These are phyloP conservation scores for Chenopodium quinoa DNA, from an alignment of 148 eudicot species.

Conservation along the genomic window DNA sequence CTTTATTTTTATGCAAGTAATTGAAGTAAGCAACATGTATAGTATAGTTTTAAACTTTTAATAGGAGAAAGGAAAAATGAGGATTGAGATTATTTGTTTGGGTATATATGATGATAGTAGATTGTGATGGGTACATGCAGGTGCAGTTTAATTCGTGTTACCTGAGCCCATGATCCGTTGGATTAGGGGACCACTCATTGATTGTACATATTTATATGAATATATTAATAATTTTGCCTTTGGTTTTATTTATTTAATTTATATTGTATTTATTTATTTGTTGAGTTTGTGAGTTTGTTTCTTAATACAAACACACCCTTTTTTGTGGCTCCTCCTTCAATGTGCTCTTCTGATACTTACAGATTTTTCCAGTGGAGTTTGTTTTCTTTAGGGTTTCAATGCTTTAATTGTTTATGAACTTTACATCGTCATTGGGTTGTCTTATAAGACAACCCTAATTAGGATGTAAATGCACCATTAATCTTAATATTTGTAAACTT, in stretches of 20 bases:
- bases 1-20: background rate
- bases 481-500: too few relatives aligned
- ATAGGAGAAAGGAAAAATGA: background rate
- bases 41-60: background rate
- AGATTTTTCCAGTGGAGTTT: background rate
- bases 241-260: background rate
- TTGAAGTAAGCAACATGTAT: background rate
- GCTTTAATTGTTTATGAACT: too few relatives aligned
- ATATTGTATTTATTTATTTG: background rate
- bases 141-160: background rate
- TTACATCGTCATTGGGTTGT: too few relatives aligned
- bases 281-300: slow-evolving; percentile 1
- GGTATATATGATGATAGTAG: background rate
- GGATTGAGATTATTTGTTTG: background rate
- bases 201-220: too few relatives aligned
- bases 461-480: too few relatives aligned
- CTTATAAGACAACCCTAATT: too few relatives aligned
- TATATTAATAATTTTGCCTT: background rate
- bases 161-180: background rate
- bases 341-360: slow-evolving; percentile 1
- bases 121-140: background rate
- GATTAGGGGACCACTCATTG: slow-evolving; percentile 10
- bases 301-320: background rate
- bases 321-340: slow-evolving; percentile 16
- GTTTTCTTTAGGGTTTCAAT: background rate